Conservation (phyloP, 139 green algal species). For the Pleodorina starrii region DNA sequence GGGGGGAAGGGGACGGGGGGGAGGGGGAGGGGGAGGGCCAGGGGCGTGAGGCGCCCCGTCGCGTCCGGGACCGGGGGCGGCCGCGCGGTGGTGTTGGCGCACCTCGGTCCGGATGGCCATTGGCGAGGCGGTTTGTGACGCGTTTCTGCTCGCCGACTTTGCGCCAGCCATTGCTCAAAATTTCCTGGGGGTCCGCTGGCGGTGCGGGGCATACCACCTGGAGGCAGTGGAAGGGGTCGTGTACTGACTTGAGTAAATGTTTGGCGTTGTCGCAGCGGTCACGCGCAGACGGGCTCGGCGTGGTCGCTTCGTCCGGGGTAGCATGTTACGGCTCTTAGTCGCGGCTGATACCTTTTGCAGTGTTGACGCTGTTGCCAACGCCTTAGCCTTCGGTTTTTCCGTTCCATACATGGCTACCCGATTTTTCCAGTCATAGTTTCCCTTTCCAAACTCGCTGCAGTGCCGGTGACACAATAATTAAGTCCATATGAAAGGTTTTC, state of each 20-base stretch:
- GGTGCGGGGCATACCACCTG: constrained; percentile 26
- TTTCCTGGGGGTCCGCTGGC: constrained; percentile 13
- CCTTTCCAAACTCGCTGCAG: no score
- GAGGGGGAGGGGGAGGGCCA: background rate
- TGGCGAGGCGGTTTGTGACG: constrained; percentile 1
- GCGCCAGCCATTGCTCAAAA: constrained; percentile 4
- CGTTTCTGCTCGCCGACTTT: constrained; percentile 23
- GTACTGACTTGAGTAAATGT: no score
- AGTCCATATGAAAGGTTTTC: no score
- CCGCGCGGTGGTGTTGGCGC: no score
- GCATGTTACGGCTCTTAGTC: background rate
- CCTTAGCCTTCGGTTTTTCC: constrained; percentile 10
- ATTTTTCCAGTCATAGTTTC: no score
- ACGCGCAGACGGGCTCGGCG: no score
- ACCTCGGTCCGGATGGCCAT: background rate
- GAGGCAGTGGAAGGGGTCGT: no score
- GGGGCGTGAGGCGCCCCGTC: background rate
- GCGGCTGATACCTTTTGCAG: constrained; percentile 17
- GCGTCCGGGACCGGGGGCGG: no score
- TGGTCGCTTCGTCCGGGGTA: no score
- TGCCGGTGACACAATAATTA: no score
- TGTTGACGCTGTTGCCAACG: constrained; percentile 16
- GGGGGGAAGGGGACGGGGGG: background rate
- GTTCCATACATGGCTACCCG: background rate
- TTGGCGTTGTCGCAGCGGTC: no score